Evolutionary conservation across 768 basidiomycete genomes (phyloP).

Genomic region (Rickenella mellea): DNA sequence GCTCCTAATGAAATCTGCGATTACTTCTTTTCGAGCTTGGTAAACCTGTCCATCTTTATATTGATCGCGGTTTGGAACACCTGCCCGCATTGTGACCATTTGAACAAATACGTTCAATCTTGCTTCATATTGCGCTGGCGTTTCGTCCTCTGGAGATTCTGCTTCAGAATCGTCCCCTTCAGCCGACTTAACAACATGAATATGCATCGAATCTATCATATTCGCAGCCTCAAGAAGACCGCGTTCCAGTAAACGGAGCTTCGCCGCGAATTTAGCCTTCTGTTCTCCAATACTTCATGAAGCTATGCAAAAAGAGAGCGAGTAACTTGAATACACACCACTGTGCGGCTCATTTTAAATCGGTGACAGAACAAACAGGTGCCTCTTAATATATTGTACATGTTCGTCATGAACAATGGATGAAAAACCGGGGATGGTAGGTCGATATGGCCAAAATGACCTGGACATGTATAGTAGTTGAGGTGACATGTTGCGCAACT

Average conservation of each 20-base stretch:
- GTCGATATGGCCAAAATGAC: slow-evolving; percentile 97
- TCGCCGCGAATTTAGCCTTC: slow-evolving; percentile 78
- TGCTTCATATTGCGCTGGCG: slow-evolving; percentile 47
- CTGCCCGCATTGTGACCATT: slow-evolving; percentile 34
- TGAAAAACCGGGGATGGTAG: slow-evolving; percentile 93
- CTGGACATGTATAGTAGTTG: slow-evolving; percentile 91
- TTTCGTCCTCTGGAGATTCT: slow-evolving; percentile 40
- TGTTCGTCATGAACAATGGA: slow-evolving; percentile 89
- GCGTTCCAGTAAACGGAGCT: slow-evolving; percentile 79
- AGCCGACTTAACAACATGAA: slow-evolving; percentile 25
- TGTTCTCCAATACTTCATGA: slow-evolving; percentile 19
- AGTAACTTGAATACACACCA: slow-evolving; percentile 33
- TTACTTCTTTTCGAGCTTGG: slow-evolving; percentile 74
- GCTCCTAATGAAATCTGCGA: slow-evolving; percentile 70
- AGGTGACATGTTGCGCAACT: slow-evolving; percentile 93
- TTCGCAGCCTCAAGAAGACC: slow-evolving; percentile 81
- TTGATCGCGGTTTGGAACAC: slow-evolving; percentile 61
- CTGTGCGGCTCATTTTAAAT: slow-evolving; percentile 72
- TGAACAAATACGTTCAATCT: slow-evolving; percentile 60
- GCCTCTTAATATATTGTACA: slow-evolving; percentile 78
- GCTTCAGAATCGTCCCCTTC: slow-evolving; percentile 30
- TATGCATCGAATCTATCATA: slow-evolving; percentile 58
- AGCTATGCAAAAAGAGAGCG: neutral
- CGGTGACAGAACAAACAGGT: slow-evolving; percentile 91
- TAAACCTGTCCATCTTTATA: slow-evolving; percentile 88